Conservation (phyloP, 768 basidiomycete species). For the Naganishia onofrii region DNA sequence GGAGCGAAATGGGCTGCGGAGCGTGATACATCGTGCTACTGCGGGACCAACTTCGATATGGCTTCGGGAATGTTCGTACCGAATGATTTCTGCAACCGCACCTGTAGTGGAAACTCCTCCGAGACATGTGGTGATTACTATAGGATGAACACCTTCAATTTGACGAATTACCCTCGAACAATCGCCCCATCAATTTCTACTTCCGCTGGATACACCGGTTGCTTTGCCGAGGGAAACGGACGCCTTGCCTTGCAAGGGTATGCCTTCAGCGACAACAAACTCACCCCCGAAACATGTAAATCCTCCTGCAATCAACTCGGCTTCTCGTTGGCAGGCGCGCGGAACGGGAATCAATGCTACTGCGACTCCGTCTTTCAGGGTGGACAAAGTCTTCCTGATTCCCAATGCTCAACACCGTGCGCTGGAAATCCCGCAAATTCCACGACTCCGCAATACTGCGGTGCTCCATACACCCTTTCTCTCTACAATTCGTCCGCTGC, state of each 20-base stretch:
- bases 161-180: neutral
- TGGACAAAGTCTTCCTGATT: slow-evolving; percentile 4
- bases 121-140: slow-evolving; percentile 32
- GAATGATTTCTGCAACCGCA: slow-evolving; percentile 31
- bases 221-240: slow-evolving; percentile 19
- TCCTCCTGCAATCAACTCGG: slow-evolving; percentile 34
- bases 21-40: slow-evolving; percentile 38
- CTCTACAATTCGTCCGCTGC: slow-evolving; percentile 3
- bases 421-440: neutral
- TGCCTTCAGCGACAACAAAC: neutral
- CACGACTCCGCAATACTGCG: neutral
- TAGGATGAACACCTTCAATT: slow-evolving; percentile 33
- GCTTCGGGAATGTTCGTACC: slow-evolving; percentile 20
- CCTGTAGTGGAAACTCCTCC: slow-evolving; percentile 38
- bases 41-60: slow-evolving; percentile 33
- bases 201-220: slow-evolving; percentile 8
- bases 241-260: neutral
- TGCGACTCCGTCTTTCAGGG: slow-evolving; percentile 14
- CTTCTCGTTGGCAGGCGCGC: neutral
- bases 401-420: slow-evolving; percentile 6
- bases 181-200: neutral
- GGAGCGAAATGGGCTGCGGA: slow-evolving; percentile 43
- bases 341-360: slow-evolving; percentile 16
- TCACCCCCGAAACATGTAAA: slow-evolving; percentile 27
- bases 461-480: neutral